Base-by-base conservation (phyloP, 2,329 filamentous ascomycete genomes). In the Leptographium wingfieldii region DNA sequence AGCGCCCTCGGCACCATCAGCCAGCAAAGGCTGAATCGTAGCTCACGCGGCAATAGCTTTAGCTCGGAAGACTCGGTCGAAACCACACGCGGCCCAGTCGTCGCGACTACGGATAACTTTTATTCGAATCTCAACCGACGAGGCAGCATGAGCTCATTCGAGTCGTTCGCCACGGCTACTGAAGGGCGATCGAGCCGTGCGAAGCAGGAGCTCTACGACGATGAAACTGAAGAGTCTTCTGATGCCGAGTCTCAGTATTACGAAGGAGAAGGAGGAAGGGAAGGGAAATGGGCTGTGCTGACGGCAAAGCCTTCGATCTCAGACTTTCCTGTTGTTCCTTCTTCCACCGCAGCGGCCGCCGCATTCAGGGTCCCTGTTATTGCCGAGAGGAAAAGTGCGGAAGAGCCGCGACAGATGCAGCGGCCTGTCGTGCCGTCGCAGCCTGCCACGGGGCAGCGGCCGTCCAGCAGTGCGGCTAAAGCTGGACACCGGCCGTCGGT, bases 1-100 rank as follows among this genome's bases (percentile, higher is more conserved):
- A 95, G 90, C 65, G 90, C 91, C 12, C 86, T 96, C 80, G 91
- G 90, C 6, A 90, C 81, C 2, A 85, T 90, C 68, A 84, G 80
- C 65, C 76, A 79, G 61, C 75, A 76, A 62, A 73, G 75, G n/a
- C 71, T 79, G 61, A 69, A 68, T 5, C 70, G 74, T 48, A 72
- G 76, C 60, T 71, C 67, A 6, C 83, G 82, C 65, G 71, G 69
- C 51, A 76, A 74, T 56, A 86, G 84, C 67, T 78, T 75, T 61
- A 78, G 74, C 66, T 86, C 83, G 0, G 80, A 82, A 51, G 80
- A 77, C 60, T 86, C 84, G 16, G 77, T 82, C 2, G 82, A 84
- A 68, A 87, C 84, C 0, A 81, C 83, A 1, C 76, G 80, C 11
- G 83, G 79, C 25, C 71, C 80, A 59, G 63, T 68, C 11, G 55